phyloP scores from a whole-genome alignment of 805 yeast genomes.

The Blastobotrys mokoenaii region DNA sequence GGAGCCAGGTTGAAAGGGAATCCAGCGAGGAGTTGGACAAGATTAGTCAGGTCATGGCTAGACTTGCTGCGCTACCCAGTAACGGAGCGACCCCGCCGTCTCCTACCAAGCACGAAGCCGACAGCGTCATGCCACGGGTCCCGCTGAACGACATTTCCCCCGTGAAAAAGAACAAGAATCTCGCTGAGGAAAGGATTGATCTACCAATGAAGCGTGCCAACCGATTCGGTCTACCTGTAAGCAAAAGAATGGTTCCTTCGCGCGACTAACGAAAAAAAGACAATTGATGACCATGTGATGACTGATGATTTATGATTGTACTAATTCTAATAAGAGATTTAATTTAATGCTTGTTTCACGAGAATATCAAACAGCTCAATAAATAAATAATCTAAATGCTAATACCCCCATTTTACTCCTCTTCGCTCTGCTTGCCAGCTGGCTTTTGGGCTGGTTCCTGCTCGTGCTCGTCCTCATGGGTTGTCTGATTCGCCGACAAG shows the following conservation, averaged over 20 bases:
- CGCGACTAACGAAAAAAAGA: no score
- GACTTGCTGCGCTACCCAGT: neutral
- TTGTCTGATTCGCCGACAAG: neutral
- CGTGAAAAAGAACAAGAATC: neutral
- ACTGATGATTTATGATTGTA: no score
- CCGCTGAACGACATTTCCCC: constrained; percentile 4
- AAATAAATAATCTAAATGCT: no score
- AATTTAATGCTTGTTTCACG: no score
- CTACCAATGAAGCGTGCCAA: neutral
- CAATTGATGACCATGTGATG: no score
- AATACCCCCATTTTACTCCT: neutral
- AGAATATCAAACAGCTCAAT: no score
- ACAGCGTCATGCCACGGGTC: neutral
- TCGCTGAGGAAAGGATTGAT: neutral
- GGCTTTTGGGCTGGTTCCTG: neutral
- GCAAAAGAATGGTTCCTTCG: no score
- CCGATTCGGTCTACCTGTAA: no score
- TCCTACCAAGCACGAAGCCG: neutral
- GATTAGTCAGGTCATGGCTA: neutral
- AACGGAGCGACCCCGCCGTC: neutral
- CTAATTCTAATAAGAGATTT: no score
- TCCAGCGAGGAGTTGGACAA: neutral
- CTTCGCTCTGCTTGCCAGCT: neutral
- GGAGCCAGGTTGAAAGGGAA: constrained; percentile 1
- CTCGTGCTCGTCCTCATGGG: neutral